phyloP scores from a whole-genome alignment of 495 filamentous ascomycete species.

The Penicillium dipodomyicola region DNA sequence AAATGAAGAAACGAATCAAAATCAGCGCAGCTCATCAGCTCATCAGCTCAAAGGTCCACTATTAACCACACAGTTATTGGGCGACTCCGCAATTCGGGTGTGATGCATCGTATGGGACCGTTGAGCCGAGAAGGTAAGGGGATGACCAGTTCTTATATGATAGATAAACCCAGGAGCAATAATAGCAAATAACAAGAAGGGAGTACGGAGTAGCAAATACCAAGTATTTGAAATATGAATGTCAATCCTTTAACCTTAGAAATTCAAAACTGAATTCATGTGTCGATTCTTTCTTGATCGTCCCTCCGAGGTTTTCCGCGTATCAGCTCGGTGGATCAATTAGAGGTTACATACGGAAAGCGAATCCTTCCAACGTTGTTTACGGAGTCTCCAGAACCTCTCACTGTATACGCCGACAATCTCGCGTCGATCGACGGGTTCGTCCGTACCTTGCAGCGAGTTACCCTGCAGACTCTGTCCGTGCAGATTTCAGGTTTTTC shows the following conservation, averaged over 20 bases:
- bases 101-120: slow-evolving; percentile 7
- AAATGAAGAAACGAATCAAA: neutral
- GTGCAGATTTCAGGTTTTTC: slow-evolving; percentile 18
- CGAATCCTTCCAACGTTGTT: neutral
- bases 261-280: neutral
- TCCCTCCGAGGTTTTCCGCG: slow-evolving; percentile 1
- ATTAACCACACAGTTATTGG: slow-evolving; percentile 2
- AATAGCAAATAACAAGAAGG: neutral
- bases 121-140: slow-evolving; percentile 8
- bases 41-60: no score
- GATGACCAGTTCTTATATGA: slow-evolving; percentile 3
- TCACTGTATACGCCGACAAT: neutral
- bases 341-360: neutral
- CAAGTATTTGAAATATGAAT: neutral
- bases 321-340: neutral
- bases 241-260: no score
- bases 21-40: no score
- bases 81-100: slow-evolving; percentile 10
- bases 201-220: no score
- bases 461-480: slow-evolving; percentile 29
- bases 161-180: neutral
- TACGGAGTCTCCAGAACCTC: neutral
- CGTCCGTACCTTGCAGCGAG: slow-evolving; percentile 35
- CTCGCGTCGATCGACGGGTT: slow-evolving; percentile 29
- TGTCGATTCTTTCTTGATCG: slow-evolving; percentile 1